Conservation (phyloP, 306 rosid genomes). For the Quercus engelmannii region DNA sequence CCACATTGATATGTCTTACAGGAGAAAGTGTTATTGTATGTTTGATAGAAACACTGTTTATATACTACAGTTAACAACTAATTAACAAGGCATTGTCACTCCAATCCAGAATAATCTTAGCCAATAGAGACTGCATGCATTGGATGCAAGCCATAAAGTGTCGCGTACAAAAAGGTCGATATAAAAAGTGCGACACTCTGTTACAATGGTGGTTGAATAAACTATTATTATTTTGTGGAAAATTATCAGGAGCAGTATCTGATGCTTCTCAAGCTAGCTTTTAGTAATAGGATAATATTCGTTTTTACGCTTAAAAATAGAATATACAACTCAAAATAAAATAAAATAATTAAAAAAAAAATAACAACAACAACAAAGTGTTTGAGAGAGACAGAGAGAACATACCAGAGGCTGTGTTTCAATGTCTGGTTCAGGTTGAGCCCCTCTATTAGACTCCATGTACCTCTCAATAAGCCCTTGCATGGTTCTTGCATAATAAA, state of each 20-base stretch:
- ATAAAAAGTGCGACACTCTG: neutral
- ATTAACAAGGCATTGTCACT: too few relatives aligned
- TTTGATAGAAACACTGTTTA: too few relatives aligned
- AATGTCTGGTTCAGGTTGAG: constrained; percentile 44
- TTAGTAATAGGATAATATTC: neutral
- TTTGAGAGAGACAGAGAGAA: neutral
- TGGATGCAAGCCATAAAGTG: neutral
- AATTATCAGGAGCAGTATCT: constrained; percentile 20
- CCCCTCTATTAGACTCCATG: constrained; percentile 47
- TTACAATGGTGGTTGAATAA: neutral
- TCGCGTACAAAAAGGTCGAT: neutral
- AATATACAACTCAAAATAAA: neutral
- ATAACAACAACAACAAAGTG: too few relatives aligned
- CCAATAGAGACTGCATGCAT: neutral
- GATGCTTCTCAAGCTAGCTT: constrained; percentile 19
- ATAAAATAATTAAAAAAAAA: too few relatives aligned
- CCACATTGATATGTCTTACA: neutral
- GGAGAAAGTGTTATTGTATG: neutral
- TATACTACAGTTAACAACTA: too few relatives aligned
- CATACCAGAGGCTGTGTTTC: constrained; percentile 47
- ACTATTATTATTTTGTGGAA: constrained; percentile 1
- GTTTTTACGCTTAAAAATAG: neutral
- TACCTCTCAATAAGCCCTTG: constrained; percentile 82
- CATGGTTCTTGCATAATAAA: constrained; percentile 57
- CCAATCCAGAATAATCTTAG: too few relatives aligned